Evolutionary conservation across 2,329 filamentous ascomycete genomes (phyloP), one percentile per base, ranked within the genome.

Genomic region (Metarhizium rileyi): DNA sequence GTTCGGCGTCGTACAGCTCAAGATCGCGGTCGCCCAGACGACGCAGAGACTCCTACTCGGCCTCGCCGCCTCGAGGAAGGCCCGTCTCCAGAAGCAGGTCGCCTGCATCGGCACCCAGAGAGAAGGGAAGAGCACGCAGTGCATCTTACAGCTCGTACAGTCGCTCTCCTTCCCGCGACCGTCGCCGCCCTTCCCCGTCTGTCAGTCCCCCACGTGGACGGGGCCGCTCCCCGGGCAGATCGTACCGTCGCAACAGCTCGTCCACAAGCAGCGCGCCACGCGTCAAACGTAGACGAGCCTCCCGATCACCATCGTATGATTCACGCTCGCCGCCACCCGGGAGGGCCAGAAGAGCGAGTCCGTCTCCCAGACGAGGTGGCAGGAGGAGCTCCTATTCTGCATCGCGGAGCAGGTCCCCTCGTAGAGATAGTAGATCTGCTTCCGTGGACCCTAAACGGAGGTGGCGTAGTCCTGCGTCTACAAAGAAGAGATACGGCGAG

Each of bases 391-490:
- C 60, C 18, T 50, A 55, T 49, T 60, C 59, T 9, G 55, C 58
- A 26, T 61, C 60, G 16, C 56, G 56, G 14, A 60, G 53, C 35
- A 43, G 46, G 18, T 27, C 28, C 55, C 60, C 3, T 55, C 55
- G 3, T 47, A 44, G 16, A 30, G 43, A 38, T 56, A 47, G 46
- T 8, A 47, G 45, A 25, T 38, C 47, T 27, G 46, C 33, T n/a
- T 47, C 50, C 20, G 48, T 48, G 18, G 50, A 40, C 41, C 41
- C 46, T 2, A 42, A 48, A 22, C 20, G 42, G 18, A 56, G 47
- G 41, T 50, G 38, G 43, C 56, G 59, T n/a, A 63, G 61, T 27
- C 60, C 61, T 12, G 55, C 55, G 23, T 56, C 59, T 2, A 55
- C 35, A 10, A 50, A 50, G 44, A 44, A 44, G 26, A 46, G 59